Percentiles rank a stretch among this genome's conserved stretches.
Evolutionary conservation across 1,284 basidiomycete species (phyloP).

Genomic region (Crucibulum parvulum): DNA sequence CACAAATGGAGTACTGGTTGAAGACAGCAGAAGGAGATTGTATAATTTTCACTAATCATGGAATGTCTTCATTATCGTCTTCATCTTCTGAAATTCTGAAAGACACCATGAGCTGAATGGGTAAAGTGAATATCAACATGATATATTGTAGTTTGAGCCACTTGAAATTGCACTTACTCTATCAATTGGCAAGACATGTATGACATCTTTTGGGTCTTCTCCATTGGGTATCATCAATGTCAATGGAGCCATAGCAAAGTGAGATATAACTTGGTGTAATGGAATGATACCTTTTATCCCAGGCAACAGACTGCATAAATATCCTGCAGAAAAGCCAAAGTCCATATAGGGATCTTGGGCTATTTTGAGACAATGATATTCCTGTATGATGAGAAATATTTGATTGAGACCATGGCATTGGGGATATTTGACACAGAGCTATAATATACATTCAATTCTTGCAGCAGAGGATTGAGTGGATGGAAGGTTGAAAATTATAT

Average conservation of each 20-base stretch:
- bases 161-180: too few relatives aligned
- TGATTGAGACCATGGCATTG: not conserved
- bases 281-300: not conserved
- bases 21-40: too few relatives aligned
- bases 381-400: not conserved
- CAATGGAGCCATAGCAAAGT: not conserved
- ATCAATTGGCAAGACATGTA: not conserved
- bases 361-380: not conserved
- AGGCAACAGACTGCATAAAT: too few relatives aligned
- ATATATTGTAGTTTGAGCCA: too few relatives aligned
- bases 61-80: too few relatives aligned
- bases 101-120: too few relatives aligned
- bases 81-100: too few relatives aligned
- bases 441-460: not conserved
- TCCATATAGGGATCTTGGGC: not conserved
- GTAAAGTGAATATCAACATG: too few relatives aligned
- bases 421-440: not conserved
- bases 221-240: not conserved
- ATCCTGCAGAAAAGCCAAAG: slow-evolving; percentile 2
- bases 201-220: not conserved
- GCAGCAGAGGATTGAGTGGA: not conserved
- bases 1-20: too few relatives aligned
- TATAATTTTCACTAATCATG: too few relatives aligned
- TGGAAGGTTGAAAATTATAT: too few relatives aligned
- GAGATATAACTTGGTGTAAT: not conserved